Evolutionary conservation across 163 green algal species (phyloP).

Genomic region (Chloroidium sp.): DNA sequence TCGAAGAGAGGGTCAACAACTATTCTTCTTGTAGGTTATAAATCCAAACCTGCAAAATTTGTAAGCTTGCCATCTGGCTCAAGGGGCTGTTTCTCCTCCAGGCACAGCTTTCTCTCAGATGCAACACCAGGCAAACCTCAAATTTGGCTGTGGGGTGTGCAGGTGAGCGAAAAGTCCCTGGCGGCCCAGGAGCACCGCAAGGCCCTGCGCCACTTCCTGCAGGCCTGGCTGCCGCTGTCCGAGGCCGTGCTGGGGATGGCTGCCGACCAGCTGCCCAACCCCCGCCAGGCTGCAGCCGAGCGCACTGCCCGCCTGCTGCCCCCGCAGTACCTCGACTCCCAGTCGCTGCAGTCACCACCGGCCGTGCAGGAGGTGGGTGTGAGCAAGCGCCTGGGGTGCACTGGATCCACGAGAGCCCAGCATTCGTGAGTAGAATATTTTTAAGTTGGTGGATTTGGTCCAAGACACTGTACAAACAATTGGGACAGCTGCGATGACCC

Average conservation of each 20-base stretch:
- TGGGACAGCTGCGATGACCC: no score
- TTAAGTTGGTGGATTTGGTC: no score
- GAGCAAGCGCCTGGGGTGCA: not conserved
- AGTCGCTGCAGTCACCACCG: not conserved
- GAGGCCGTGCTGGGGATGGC: constrained; percentile 78
- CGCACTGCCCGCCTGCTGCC: constrained; percentile 56
- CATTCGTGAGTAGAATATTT: not conserved
- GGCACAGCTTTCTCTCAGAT: no score
- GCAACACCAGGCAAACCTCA: no score
- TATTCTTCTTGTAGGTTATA: no score
- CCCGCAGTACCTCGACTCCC: not conserved
- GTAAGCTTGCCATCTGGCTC: no score
- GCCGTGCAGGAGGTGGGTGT: not conserved
- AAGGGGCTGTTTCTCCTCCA: no score
- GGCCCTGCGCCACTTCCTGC: constrained; percentile 58
- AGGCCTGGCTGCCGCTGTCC: constrained; percentile 82
- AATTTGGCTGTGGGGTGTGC: not conserved
- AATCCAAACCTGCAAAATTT: no score
- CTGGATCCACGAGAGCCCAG: not conserved
- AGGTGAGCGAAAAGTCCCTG: constrained; percentile 41
- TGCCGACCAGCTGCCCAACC: constrained; percentile 68
- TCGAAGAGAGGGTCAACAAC: no score
- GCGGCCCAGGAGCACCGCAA: constrained; percentile 33
- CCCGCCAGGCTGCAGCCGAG: constrained; percentile 42
- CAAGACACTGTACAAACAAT: no score